Conservation (phyloP, 2,329 filamentous ascomycete genomes). For the Mollisiaceae sp. region DNA sequence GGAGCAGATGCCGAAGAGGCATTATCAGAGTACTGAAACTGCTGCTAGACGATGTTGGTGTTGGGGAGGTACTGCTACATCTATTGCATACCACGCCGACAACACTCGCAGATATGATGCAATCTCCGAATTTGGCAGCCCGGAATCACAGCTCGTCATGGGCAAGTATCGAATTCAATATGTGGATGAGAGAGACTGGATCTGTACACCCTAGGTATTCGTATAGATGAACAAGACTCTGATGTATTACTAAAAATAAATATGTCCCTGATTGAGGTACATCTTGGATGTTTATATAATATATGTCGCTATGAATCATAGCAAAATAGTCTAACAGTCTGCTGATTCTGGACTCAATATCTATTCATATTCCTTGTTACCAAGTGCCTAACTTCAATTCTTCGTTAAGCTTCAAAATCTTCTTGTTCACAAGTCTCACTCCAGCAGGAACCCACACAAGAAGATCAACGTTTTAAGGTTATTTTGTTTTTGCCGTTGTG, state of each 20-base stretch:
- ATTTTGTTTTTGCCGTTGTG: constrained; percentile 6
- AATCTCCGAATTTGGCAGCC: too few species aligned
- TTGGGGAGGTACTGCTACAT: background rate
- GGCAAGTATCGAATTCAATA: background rate
- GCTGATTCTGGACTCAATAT: too few species aligned
- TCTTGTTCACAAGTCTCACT: background rate
- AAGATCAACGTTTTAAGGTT: constrained; percentile 9
- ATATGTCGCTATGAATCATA: background rate
- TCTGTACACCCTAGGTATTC: background rate
- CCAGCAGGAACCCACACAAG: background rate
- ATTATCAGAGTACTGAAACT: background rate
- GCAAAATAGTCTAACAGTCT: background rate
- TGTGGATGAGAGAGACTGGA: background rate
- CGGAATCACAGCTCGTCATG: background rate
- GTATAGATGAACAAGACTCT: background rate
- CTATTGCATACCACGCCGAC: background rate
- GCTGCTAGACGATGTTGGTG: background rate
- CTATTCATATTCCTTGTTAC: background rate
- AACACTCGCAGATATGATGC: background rate
- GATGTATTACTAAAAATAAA: background rate
- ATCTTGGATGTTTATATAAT: background rate
- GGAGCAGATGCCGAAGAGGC: too few species aligned
- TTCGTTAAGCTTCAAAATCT: too few species aligned
- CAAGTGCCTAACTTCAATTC: background rate
- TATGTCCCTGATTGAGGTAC: background rate